Conservation (phyloP, 495 filamentous ascomycete species). For the Penicillium simplicissimum region DNA sequence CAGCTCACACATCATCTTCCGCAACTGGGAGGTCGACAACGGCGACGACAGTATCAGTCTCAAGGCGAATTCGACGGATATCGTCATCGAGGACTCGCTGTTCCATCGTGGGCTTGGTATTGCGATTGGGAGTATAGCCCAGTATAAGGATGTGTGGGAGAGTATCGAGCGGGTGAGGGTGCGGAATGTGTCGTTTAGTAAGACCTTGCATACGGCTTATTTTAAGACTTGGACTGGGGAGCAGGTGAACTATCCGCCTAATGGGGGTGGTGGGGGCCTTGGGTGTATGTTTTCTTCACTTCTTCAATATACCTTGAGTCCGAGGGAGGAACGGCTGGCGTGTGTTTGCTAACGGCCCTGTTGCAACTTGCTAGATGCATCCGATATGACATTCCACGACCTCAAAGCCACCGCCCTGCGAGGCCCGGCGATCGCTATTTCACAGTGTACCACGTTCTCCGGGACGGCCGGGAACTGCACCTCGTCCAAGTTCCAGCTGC, state of each 20-base stretch:
- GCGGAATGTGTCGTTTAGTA: constrained; percentile 24
- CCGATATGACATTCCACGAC: constrained; percentile 29
- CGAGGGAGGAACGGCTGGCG: background rate
- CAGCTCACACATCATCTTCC: constrained; percentile 32
- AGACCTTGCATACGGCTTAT: constrained; percentile 54
- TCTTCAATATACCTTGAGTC: background rate
- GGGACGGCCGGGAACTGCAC: constrained; percentile 41
- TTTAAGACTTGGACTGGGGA: constrained; percentile 55
- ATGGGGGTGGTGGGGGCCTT: constrained; percentile 31
- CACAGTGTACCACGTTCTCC: constrained; percentile 42
- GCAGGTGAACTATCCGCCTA: constrained; percentile 25
- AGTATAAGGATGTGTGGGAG: constrained; percentile 34
- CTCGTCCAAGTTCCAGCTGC: constrained; percentile 39
- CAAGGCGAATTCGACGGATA: constrained; percentile 45
- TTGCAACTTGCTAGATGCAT: constrained; percentile 27
- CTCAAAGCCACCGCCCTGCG: constrained; percentile 27
- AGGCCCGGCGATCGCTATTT: constrained; percentile 34
- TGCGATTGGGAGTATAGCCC: constrained; percentile 48
- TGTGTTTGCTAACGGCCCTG: too few species aligned
- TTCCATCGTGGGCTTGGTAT: constrained; percentile 34
- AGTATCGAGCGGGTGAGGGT: constrained; percentile 29
- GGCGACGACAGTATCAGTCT: constrained; percentile 42
- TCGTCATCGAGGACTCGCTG: constrained; percentile 33
- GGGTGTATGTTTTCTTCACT: background rate
- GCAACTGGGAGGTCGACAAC: constrained; percentile 36